Evolutionary conservation across 768 basidiomycete genomes (phyloP), one percentile per base, ranked within the genome.

Genomic region (Chalciporus pseudorubinellus): DNA sequence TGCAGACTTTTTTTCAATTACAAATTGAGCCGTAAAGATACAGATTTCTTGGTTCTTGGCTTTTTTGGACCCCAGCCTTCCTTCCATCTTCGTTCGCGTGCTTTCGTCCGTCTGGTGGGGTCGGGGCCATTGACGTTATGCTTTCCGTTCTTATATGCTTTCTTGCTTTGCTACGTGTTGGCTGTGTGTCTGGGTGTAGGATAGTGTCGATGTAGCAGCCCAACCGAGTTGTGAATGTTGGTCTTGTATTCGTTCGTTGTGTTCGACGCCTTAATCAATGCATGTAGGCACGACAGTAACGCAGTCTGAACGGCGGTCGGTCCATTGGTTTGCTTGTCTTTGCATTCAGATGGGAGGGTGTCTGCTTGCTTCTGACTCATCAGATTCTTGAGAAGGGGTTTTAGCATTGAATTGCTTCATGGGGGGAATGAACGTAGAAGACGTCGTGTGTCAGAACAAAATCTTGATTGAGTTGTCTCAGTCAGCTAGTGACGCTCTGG

Each of bases 1-100:
- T 1, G 54, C 47, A 61, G 58, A 61, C n/a, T 24, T 61, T 16
- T 14, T 36, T 55, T 58, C 53, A 54, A 57, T 66, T 34, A 34
- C 61, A 53, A 53, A 54, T 52, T 46, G 53, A 33, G 50, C 43
- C 39, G 31, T 18, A 16, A 8, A 4, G 21, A 16, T 50, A 2
- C 34, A 24, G 10, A 0, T 18, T 20, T 6, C 5, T 42, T 43
- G 20, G 10, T 18, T 6, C 22, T 44, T 45, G 31, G 29, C 12
- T 44, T 42, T 14, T 29, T 36, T 41, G 33, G 31, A 24, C 19
- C 36, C n/a, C 28, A 29, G 24, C 33, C 18, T 26, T 43, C n/a
- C 18, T 50, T 43, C 28, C 21, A 10, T 28, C 39, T 11, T 34
- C 36, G 24, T 34, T 14, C 36, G n/a, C 29, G 38, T 48, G 41